Conservation (phyloP, 2,329 filamentous ascomycete genomes). For the Ophiosphaerella narmari region DNA sequence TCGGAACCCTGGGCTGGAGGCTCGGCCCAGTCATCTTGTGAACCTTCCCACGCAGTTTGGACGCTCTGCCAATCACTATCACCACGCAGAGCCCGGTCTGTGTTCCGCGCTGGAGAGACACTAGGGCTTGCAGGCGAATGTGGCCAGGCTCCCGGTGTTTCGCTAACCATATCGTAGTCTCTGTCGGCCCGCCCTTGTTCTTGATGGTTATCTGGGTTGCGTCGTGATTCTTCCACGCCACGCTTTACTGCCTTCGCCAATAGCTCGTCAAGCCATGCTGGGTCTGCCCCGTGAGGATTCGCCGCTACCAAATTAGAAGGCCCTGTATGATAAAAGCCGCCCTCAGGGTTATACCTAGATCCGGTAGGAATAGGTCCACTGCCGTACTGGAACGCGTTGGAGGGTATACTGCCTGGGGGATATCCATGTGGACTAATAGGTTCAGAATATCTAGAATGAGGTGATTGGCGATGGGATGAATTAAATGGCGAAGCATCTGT, state of each 20-base stretch:
- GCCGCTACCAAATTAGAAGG: background rate
- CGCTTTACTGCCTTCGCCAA: conserved; percentile 26
- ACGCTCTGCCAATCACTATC: background rate
- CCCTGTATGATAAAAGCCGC: background rate
- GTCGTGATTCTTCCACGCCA: conserved; percentile 24
- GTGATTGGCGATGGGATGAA: background rate
- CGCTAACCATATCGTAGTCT: conserved; percentile 7
- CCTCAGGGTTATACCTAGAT: background rate
- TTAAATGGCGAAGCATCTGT: background rate
- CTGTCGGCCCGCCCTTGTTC: background rate
- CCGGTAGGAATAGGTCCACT: conserved; percentile 28
- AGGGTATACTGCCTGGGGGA: conserved; percentile 6
- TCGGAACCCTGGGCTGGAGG: conserved; percentile 4
- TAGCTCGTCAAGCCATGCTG: conserved; percentile 20
- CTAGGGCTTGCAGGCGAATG: conserved; percentile 11
- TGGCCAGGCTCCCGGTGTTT: conserved; percentile 34
- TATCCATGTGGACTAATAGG: conserved; percentile 13
- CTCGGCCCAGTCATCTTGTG: conserved; percentile 4
- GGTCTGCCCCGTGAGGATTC: conserved; percentile 12
- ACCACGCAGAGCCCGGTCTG: background rate
- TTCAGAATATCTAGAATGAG: conserved; percentile 11
- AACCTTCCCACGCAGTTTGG: conserved; percentile 6
- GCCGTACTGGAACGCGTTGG: conserved; percentile 30
- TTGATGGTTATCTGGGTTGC: conserved; percentile 1
- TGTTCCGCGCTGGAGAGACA: background rate